Conservation (phyloP, 768 basidiomycete genomes). For the Suillus plorans region DNA sequence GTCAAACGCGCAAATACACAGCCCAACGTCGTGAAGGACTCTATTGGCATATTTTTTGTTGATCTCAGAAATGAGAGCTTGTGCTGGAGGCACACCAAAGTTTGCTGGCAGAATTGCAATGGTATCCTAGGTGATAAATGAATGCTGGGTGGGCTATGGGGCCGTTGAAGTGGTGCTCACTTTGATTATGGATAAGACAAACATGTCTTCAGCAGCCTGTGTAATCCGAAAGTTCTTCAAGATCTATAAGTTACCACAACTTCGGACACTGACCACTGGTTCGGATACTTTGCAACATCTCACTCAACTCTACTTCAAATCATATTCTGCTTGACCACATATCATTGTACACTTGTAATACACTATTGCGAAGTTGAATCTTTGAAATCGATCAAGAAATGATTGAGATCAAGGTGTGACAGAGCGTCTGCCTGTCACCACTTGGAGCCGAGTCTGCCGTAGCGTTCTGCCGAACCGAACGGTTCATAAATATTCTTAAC, state of each 20-base stretch:
- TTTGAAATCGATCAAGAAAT: no score
- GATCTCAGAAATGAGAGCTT: slow-evolving; percentile 80
- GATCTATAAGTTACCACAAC: no score
- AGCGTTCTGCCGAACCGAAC: no score
- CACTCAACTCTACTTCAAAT: no score
- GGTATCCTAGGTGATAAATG: slow-evolving; percentile 63
- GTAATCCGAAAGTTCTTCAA: neutral
- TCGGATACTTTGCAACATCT: no score
- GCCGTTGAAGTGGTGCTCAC: slow-evolving; percentile 10
- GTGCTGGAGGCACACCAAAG: slow-evolving; percentile 74
- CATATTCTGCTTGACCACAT: no score
- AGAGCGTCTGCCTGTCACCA: no score
- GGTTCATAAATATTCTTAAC: slow-evolving; percentile 49
- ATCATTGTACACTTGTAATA: no score
- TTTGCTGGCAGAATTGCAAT: slow-evolving; percentile 86
- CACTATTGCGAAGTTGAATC: no score
- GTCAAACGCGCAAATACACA: slow-evolving; percentile 91
- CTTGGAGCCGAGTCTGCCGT: no score
- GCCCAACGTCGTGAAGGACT: slow-evolving; percentile 85
- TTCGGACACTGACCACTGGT: no score
- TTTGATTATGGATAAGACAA: slow-evolving; percentile 48
- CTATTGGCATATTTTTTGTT: slow-evolving; percentile 97
- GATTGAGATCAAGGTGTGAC: no score
- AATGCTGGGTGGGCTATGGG: neutral
- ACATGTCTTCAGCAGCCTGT: slow-evolving; percentile 34